phyloP scores from a whole-genome alignment of 2,329 filamentous ascomycete species.

The Penicillium sp. region DNA sequence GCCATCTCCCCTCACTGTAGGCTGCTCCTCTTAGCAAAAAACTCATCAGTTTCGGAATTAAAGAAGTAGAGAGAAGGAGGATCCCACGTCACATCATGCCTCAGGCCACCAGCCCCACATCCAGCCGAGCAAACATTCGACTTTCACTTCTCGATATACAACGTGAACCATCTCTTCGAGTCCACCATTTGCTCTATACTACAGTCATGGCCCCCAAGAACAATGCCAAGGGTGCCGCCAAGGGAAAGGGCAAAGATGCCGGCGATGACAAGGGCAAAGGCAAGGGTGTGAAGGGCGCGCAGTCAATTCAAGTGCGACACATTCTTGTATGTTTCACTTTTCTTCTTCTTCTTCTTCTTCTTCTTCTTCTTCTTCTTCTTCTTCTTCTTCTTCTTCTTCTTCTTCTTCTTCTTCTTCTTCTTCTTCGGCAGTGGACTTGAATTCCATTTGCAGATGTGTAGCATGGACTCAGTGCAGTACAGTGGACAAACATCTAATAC shows the following conservation, averaged over 20 bases:
- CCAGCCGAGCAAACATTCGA: slow-evolving; percentile 7
- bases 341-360: neutral
- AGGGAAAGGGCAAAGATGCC: slow-evolving; percentile 37
- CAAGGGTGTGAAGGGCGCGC: slow-evolving; percentile 55
- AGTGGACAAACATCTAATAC: neutral
- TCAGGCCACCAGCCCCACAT: slow-evolving; percentile 10
- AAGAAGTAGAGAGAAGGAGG: neutral
- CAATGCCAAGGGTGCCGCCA: slow-evolving; percentile 34
- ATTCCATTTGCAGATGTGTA: too few relatives aligned
- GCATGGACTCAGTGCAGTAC: neutral
- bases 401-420: slow-evolving; percentile 4
- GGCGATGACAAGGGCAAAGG: slow-evolving; percentile 35
- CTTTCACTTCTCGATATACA: neutral
- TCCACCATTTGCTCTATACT: neutral
- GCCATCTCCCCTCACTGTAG: slow-evolving; percentile 5
- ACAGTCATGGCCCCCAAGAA: slow-evolving; percentile 41
- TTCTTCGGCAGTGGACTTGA: neutral
- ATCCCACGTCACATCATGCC: slow-evolving; percentile 6
- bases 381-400: slow-evolving; percentile 1
- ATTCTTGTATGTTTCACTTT: slow-evolving; percentile 48
- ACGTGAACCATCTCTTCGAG: neutral
- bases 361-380: slow-evolving; percentile 2
- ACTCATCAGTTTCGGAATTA: too few relatives aligned
- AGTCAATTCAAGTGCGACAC: slow-evolving; percentile 61
- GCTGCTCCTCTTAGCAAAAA: neutral